Evolutionary conservation across 805 yeast species (phyloP).

Genomic region (Schizosaccharomyces lindneri): DNA sequence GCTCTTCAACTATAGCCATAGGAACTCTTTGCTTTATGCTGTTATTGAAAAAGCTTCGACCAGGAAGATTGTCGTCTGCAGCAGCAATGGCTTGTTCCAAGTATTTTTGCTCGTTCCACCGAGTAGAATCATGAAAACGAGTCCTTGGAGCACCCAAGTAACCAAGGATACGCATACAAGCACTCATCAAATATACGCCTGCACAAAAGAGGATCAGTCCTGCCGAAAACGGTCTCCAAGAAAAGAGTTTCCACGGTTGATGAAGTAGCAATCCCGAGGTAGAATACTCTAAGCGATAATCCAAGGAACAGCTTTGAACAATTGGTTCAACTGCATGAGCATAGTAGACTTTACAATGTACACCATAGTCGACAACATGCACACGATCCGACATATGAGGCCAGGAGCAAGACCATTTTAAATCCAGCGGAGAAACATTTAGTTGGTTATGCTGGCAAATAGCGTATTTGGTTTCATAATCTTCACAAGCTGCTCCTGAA

Average conservation of each 20-base stretch:
- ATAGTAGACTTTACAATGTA: not conserved
- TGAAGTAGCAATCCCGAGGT: not conserved
- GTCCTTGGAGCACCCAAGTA: not conserved
- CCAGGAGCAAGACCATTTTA: not conserved
- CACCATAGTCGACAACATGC: not conserved
- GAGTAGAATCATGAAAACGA: not conserved
- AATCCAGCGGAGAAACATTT: not conserved
- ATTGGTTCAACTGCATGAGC: not conserved
- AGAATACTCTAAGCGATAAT: not conserved
- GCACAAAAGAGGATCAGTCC: not conserved
- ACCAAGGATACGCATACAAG: not conserved
- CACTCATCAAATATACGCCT: not conserved
- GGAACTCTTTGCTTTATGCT: not conserved
- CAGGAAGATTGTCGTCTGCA: not conserved
- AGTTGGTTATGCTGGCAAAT: not conserved
- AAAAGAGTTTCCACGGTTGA: not conserved
- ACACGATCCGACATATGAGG: not conserved
- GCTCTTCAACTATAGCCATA: not conserved
- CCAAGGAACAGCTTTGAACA: not conserved
- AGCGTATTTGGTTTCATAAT: not conserved
- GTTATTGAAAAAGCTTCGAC: not conserved
- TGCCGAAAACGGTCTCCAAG: not conserved
- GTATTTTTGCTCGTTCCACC: not conserved
- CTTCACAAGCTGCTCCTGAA: not conserved
- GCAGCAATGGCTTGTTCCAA: not conserved